Base-by-base conservation (phyloP, 2,329 filamentous ascomycete genomes). In the Colletotrichum viniferum region DNA sequence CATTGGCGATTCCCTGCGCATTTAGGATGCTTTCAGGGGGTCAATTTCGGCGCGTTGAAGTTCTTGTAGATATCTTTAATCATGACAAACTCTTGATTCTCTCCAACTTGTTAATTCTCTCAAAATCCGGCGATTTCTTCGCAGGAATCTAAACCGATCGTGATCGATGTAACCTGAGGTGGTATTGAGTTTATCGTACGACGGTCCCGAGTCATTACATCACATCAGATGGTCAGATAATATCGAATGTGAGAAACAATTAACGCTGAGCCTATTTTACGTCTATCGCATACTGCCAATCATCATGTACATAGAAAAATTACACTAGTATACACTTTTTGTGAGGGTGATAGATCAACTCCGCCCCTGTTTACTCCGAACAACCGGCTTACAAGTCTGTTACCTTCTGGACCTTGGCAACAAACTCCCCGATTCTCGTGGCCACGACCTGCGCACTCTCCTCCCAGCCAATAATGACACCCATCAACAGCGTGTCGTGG, bases 381-480 rank as follows among this genome's bases (percentile, higher is more conserved):
- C 21, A 3, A 13, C 18, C 28, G 2, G 18, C 55, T 5, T 58
- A 28, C 24, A 34, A 21, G 43, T 30, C 61, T 24, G 30, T 32
- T 24, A 21, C 32, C 32, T 28, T 48, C n/a, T 61, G 52, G 5
- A 67, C 52, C 16, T 36, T 32, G 14, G 12, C 60, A 14, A 72
- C 21, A 18, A 72, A 72, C 36, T 61, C 34, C 12, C 70, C 70
- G 12, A 72, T 72, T 24, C 52, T 68, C 10, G 34, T 43, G 9
- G 70, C 70, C n/a, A 72, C 70, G 30, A n/a, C 21, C 21, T 61
- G 63, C 10, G 70, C 70, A 36, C 70, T 72, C 26, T 72, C 70
- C 5, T 36, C 56, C 70, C 70, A 72, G 13, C 70, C 70, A 9
- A 68, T 61, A 4, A 68, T 66, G 48, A 34, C 34, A 12, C 70